phyloP scores from a whole-genome alignment of 768 basidiomycete species.

The Stropharia rugosoannulata region DNA sequence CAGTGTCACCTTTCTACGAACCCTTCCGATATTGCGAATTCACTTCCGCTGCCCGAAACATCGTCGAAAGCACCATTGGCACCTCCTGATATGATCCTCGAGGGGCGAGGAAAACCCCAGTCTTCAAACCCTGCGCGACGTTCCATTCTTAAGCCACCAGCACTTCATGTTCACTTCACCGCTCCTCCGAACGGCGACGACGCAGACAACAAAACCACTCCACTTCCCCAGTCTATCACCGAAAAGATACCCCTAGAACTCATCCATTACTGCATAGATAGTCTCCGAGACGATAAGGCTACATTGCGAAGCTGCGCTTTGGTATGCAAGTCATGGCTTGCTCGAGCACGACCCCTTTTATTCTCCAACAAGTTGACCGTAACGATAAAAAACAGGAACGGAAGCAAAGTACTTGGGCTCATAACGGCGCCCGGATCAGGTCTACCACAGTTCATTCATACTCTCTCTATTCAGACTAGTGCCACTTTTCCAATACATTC shows the following conservation, averaged over 20 bases:
- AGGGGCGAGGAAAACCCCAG: neutral
- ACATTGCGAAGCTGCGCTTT: neutral
- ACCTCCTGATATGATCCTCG: neutral
- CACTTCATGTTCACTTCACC: slow-evolving; percentile 2
- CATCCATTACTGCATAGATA: neutral
- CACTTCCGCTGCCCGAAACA: neutral
- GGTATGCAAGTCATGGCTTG: slow-evolving; percentile 2
- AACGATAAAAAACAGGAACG: neutral
- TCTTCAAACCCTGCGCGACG: neutral
- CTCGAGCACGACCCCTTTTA: slow-evolving; percentile 1
- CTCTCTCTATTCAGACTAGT: neutral
- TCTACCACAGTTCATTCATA: neutral
- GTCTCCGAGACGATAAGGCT: neutral
- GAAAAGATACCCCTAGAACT: slow-evolving; percentile 1
- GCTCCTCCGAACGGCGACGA: neutral
- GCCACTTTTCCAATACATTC: neutral
- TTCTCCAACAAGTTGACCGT: neutral
- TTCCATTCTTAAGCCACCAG: slow-evolving; percentile 4
- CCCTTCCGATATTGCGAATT: neutral
- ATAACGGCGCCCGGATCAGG: neutral
- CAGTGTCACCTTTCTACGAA: neutral
- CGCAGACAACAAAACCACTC: neutral
- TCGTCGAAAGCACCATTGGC: neutral
- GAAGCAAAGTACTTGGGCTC: neutral
- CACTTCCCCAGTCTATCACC: neutral